Percentiles rank a stretch among this genome's conserved stretches.
Conservation (phyloP, 176 grass and related monocot genomes). For the Oryza meridionalis region DNA sequence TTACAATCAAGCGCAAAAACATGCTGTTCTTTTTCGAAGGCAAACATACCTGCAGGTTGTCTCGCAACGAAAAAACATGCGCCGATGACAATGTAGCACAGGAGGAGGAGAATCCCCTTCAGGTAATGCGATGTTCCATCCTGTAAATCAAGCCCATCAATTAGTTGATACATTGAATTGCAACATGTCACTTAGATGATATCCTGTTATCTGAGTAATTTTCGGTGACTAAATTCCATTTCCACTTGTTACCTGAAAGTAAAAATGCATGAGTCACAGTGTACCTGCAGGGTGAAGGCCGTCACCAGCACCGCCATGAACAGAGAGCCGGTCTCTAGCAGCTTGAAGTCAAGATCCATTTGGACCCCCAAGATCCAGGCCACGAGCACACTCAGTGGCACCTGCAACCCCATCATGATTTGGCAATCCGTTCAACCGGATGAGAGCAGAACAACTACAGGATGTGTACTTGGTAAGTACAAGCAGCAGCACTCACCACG, state of each 20-base stretch:
- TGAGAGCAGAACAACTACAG: neutral
- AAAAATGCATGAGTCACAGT: neutral
- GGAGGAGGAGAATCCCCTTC: slow-evolving; percentile 77
- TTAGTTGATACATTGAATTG: neutral
- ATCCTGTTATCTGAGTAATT: neutral
- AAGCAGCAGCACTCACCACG: slow-evolving; percentile 60
- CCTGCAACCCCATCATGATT: slow-evolving; percentile 41
- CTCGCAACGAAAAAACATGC: slow-evolving; percentile 82
- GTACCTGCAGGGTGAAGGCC: slow-evolving; percentile 82
- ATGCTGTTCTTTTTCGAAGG: neutral
- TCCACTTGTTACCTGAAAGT: neutral
- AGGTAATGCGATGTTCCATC: slow-evolving; percentile 89
- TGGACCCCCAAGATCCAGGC: slow-evolving; percentile 82
- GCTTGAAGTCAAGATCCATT: slow-evolving; percentile 95
- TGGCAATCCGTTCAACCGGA: neutral
- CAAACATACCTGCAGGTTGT: slow-evolving; percentile 56
- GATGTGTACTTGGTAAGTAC: neutral
- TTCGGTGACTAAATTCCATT: neutral
- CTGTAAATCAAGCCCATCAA: slow-evolving; percentile 35
- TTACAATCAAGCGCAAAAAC: neutral
- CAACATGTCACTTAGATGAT: neutral
- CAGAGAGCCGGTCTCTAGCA: slow-evolving; percentile 72
- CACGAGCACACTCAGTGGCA: slow-evolving; percentile 75
- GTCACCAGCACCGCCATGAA: slow-evolving; percentile 78
- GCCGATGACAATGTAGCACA: slow-evolving; percentile 81